A percentile compares a stretch with the other conserved stretches of the same genome.
phyloP scores from a whole-genome alignment of 495 filamentous ascomycete species.

The Tirmania nivea region DNA sequence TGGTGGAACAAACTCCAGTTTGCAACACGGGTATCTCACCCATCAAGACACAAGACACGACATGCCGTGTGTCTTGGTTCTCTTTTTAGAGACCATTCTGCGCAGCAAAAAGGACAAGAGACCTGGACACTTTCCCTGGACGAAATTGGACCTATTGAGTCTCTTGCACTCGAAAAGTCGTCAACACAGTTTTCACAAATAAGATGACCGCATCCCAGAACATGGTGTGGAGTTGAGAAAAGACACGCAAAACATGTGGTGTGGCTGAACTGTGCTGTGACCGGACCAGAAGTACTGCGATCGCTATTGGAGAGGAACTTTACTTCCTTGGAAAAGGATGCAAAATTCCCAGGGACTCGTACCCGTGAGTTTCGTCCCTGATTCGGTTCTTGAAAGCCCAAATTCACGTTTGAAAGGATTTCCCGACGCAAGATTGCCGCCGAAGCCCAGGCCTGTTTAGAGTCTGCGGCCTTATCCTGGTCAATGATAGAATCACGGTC shows the following conservation, averaged over 20 bases:
- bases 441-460: too few relatives aligned
- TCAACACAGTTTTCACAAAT: slow-evolving; percentile 21
- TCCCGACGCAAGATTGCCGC: too few relatives aligned
- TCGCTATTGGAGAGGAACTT: too few relatives aligned
- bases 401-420: too few relatives aligned
- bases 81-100: slow-evolving; percentile 11
- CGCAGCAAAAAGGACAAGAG: not conserved
- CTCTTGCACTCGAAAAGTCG: slow-evolving; percentile 3
- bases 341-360: too few relatives aligned
- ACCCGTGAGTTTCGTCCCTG: too few relatives aligned
- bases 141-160: slow-evolving; percentile 2
- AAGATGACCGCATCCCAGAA: slow-evolving; percentile 23
- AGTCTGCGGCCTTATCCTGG: too few relatives aligned
- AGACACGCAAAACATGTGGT: slow-evolving; percentile 24
- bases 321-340: too few relatives aligned
- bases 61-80: slow-evolving; percentile 22
- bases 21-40: slow-evolving; percentile 22
- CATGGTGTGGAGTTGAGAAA: slow-evolving; percentile 20
- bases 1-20: too few relatives aligned
- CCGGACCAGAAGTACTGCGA: too few relatives aligned
- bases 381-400: not conserved
- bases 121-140: slow-evolving; percentile 1
- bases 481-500: too few relatives aligned
- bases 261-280: slow-evolving; percentile 12
- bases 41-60: slow-evolving; percentile 24